Base-by-base conservation (phyloP, 2,329 filamentous ascomycete species). In the Aureobasidium mangrovei region DNA sequence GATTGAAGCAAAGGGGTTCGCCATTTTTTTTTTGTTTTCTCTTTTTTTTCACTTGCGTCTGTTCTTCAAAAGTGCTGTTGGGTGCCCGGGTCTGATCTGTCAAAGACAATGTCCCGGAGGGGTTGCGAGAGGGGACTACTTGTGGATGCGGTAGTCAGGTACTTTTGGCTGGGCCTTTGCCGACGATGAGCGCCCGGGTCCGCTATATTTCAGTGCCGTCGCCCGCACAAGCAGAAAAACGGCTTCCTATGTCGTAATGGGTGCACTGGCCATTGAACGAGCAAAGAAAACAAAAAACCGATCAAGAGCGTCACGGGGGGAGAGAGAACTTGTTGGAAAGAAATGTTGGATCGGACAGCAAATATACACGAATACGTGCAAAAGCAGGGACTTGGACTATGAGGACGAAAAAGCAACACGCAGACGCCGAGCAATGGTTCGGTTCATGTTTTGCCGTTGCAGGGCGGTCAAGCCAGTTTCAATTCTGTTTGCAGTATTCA, bases 1-100 rank as follows among this genome's bases (percentile, higher is more conserved):
- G 24, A 67, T 62, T 26, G 62, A 59, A 26, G 60, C 59, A 58
- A 67, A 65, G 9, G 53, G 53, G 32, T 38, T 54, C 5, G 53
- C 43, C 53, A 54, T 54, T 52, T 18, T 18, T 5, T 39, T 9
- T 18, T 18, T 1, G 27, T n/a, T 32, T 26, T 26, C 24, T 28
- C 7, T 41, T 41, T 7, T 8, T 47, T 38, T 7, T 18, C 6
- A 12, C 7, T 8, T 10, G 24, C n/a, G 1, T 26, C 27, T 8
- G 24, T 9, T 5, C 24, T 10, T 45, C 43, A 18, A 18, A 18
- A 18, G 28, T 33, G 6, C 29, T 12, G 29, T 5, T 27, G 43
- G 7, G 7, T 26, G 18, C 24, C 1, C n/a, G 18, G 18, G 28
- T 36, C 2, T 7, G 9, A 48, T 3, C 18, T 4, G 4, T 26